These are phyloP conservation scores for Vanrija sp. DNA, from an alignment of 1,284 basidiomycete species.

Conservation along the genomic window DNA sequence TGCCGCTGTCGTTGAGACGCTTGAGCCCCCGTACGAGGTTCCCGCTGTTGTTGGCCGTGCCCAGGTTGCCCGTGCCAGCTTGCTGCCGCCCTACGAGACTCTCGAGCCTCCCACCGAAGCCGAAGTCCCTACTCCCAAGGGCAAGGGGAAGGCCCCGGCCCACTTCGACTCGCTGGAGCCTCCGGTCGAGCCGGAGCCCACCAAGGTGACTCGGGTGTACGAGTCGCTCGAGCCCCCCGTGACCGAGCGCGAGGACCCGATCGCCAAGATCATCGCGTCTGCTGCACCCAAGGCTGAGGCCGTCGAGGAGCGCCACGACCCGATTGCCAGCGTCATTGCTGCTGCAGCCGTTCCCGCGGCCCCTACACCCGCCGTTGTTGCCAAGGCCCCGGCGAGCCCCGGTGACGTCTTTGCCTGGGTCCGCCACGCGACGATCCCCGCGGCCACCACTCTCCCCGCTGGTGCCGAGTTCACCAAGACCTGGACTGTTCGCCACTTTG, in stretches of 20 bases:
- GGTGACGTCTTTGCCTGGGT: constrained; percentile 44
- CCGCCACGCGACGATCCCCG: constrained; percentile 39
- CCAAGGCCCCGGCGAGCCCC: constrained; percentile 24
- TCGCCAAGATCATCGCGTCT: constrained; percentile 4
- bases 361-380: neutral
- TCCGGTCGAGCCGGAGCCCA: neutral
- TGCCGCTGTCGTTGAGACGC: too few species aligned
- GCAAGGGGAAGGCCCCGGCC: too few species aligned
- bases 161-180: neutral
- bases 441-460: constrained; percentile 33
- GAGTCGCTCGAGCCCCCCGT: neutral
- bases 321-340: neutral
- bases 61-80: neutral
- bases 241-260: constrained; percentile 5
- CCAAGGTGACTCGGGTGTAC: too few species aligned
- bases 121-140: neutral
- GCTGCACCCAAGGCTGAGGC: neutral
- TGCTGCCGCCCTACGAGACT: neutral
- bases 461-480: constrained; percentile 46
- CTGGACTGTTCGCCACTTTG: constrained; percentile 43
- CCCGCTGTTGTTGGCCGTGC: neutral
- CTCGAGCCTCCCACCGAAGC: neutral
- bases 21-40: neutral
- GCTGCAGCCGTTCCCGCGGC: neutral
- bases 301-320: neutral